Percentiles rank a stretch among this genome's conserved stretches.
Evolutionary conservation across 345 rosid species (phyloP).

Genomic region (Brassica incana): DNA sequence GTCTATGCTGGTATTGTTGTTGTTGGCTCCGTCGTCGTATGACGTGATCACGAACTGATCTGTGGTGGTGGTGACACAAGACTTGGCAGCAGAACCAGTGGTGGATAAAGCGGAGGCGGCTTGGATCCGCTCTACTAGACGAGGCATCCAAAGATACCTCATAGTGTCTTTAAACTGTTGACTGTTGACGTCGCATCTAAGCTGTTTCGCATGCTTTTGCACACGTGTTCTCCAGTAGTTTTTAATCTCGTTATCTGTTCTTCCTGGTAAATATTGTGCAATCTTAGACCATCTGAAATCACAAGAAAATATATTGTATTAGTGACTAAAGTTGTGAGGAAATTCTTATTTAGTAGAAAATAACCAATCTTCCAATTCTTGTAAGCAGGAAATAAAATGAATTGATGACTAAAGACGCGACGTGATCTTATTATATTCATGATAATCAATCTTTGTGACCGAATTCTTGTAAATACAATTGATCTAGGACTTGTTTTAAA

Average conservation of each 20-base stretch:
- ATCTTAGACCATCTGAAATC: conserved; percentile 77
- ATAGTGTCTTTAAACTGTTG: conserved; percentile 74
- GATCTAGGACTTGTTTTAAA: neutral
- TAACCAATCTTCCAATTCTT: neutral
- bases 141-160: conserved; percentile 80
- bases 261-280: conserved; percentile 83
- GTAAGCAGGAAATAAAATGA: neutral
- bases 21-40: neutral
- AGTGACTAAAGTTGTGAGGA: neutral
- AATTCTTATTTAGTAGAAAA: neutral
- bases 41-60: conserved; percentile 15
- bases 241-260: conserved; percentile 92
- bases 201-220: conserved; percentile 85
- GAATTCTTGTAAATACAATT: neutral
- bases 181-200: conserved; percentile 85
- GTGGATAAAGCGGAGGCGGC: conserved; percentile 46
- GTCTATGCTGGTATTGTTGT: conserved; percentile 8
- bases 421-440: neutral
- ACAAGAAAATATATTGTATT: neutral
- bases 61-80: conserved; percentile 22
- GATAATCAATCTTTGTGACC: neutral
- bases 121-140: conserved; percentile 81
- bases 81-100: conserved; percentile 23
- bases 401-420: neutral
- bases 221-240: conserved; percentile 96